Evolutionary conservation across 345 rosid species (phyloP), one percentile per base, ranked within the genome.

Genomic region (Lagerstroemia speciosa): DNA sequence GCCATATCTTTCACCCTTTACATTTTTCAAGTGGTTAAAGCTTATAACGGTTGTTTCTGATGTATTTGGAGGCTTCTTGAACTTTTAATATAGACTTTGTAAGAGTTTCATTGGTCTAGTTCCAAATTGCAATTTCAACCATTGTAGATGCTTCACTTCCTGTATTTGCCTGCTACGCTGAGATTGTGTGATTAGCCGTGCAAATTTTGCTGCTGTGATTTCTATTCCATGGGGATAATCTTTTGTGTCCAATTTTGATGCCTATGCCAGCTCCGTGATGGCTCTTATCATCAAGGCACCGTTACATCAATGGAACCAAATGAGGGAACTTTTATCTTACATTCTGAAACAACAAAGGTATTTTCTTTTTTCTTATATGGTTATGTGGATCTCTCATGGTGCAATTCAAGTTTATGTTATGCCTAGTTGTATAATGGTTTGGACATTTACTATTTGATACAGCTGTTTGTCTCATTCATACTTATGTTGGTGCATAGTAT

Each of bases 241-340:
- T 72, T 71, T 62, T 63, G 45, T 71, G 48, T 52, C 70, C 65
- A 61, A 68, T 52, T 41, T 7, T 41, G 46, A 41, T 41, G 46
- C 16, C 50, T 72, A 62, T 85, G 73, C 72, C 82, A 93, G 98
- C 96, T 91, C 64, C 90, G 89, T 29, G 98, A 93, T 83, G 98
- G 94, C 58, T 84, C 94, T 50, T 75, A 88, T 0, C 96, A 91
- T 78, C 91, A 80, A 72, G 96, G 92, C 12, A 87, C 96, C 70
- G 98, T 91, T 30, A 91, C 96, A 53, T 93, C 98, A 10, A 89
- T 93, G 98, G 97, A 91, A 73, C 91, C 92, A 11, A 93, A 91
- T 79, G 97, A 93, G 80, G 95, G 85, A 65, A 86, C 86, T 71
- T 93, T 91, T 48, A 67, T 85, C 63, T 58, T 91, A 34, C 87